These are phyloP conservation scores for Postia placenta DNA, from an alignment of 768 basidiomycete species.

Conservation along the genomic window DNA sequence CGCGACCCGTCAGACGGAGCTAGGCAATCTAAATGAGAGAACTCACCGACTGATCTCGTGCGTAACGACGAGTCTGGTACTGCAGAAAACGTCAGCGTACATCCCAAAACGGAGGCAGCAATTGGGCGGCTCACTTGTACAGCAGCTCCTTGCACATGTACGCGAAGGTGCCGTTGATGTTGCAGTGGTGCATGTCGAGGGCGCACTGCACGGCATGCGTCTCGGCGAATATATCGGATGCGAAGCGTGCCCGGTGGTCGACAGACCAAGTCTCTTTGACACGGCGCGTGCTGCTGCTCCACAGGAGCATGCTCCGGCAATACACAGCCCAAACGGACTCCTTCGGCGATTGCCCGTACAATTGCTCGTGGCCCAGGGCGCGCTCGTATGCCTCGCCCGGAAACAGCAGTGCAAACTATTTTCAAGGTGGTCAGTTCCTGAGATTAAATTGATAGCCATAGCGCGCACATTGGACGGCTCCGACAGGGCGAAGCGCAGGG, in stretches of 20 bases:
- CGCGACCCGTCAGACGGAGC: not conserved
- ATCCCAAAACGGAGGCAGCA: not conserved
- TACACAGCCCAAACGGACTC: slow-evolving; percentile 71
- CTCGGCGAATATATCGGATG: slow-evolving; percentile 63
- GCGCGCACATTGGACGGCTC: slow-evolving; percentile 57
- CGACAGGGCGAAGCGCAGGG: slow-evolving; percentile 44
- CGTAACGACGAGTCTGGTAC: slow-evolving; percentile 64
- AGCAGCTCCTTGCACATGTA: slow-evolving; percentile 69
- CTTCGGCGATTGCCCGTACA: slow-evolving; percentile 35
- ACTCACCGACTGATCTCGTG: slow-evolving; percentile 63
- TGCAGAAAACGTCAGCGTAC: slow-evolving; percentile 20
- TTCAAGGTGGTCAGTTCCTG: not conserved
- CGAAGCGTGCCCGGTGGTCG: slow-evolving; percentile 53
- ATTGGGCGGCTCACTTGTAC: slow-evolving; percentile 54
- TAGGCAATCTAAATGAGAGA: slow-evolving; percentile 42
- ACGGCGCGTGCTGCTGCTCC: slow-evolving; percentile 67
- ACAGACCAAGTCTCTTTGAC: slow-evolving; percentile 38
- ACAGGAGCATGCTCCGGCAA: slow-evolving; percentile 62
- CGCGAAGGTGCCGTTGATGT: slow-evolving; percentile 59
- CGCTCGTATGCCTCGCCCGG: slow-evolving; percentile 48
- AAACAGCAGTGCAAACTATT: slow-evolving; percentile 74
- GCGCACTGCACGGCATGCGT: slow-evolving; percentile 59
- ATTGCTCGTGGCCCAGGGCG: slow-evolving; percentile 23
- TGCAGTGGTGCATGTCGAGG: slow-evolving; percentile 58
- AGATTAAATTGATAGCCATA: not conserved